These are phyloP conservation scores for Alternaria rosae DNA, from an alignment of 2,329 filamentous ascomycete species.

Conservation along the genomic window DNA sequence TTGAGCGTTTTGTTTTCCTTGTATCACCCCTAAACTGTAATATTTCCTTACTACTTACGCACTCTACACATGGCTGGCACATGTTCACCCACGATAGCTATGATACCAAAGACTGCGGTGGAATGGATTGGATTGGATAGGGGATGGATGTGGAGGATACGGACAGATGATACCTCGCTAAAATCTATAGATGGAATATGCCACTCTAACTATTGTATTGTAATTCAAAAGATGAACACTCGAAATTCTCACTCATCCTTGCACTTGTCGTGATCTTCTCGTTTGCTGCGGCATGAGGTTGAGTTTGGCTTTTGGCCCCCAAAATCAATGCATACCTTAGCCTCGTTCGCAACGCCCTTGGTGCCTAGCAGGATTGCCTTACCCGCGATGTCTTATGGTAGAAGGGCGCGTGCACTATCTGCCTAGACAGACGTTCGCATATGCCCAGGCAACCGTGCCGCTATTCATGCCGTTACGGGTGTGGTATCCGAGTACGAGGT, in stretches of 20 bases:
- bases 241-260: background rate
- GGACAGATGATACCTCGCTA: slow-evolving; percentile 21
- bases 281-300: slow-evolving; percentile 3
- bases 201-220: background rate
- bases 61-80: slow-evolving; percentile 28
- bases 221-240: background rate
- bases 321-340: background rate
- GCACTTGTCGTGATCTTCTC: background rate
- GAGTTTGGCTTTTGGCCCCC: slow-evolving; percentile 14
- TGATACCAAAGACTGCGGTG: slow-evolving; percentile 11
- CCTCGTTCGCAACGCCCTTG: background rate
- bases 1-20: background rate
- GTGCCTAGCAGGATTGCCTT: slow-evolving; percentile 1
- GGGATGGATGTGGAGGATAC: background rate
- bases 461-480: background rate
- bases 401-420: background rate
- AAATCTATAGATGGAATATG: slow-evolving; percentile 11
- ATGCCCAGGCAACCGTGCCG: slow-evolving; percentile 3
- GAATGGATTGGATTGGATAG: slow-evolving; percentile 2
- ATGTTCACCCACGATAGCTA: slow-evolving; percentile 22
- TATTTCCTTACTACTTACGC: slow-evolving; percentile 9
- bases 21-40: slow-evolving; percentile 16
- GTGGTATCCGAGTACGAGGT: background rate
- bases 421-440: slow-evolving; percentile 5
- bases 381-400: background rate